A percentile compares a stretch with the other conserved stretches of the same genome.
Conservation (phyloP, 768 basidiomycete species). For the Collybiopsis confluens region DNA sequence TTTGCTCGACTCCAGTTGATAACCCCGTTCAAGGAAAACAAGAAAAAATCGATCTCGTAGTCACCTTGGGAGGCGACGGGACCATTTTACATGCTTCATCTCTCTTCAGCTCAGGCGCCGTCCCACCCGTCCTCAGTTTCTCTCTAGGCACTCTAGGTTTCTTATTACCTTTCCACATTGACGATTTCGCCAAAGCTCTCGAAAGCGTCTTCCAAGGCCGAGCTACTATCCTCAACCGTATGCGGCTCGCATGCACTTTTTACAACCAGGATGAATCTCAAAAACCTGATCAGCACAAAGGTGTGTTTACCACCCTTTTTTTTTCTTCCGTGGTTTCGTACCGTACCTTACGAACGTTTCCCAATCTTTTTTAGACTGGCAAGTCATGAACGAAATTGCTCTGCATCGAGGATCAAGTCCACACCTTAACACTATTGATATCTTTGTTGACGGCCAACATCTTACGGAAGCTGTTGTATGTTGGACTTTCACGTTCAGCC, state of each 20-base stretch:
- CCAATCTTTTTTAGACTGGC: constrained; percentile 58
- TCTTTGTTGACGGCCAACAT: constrained; percentile 91
- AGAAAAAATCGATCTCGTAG: constrained; percentile 75
- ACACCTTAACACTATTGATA: constrained; percentile 90
- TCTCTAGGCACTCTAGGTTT: constrained; percentile 94
- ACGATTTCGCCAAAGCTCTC: constrained; percentile 77
- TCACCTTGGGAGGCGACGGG: constrained; percentile 92
- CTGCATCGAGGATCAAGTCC: constrained; percentile 89
- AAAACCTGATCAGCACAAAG: constrained; percentile 55
- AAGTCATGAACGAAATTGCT: constrained; percentile 96
- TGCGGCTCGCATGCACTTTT: constrained; percentile 84
- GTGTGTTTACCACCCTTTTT: constrained; percentile 29
- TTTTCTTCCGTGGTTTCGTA: too few relatives aligned
- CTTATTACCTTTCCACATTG: constrained; percentile 81
- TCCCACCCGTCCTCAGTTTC: constrained; percentile 89
- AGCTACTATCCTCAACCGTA: constrained; percentile 79
- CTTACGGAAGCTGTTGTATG: constrained; percentile 92
- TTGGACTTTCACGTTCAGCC: constrained; percentile 17
- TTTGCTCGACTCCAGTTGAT: too few relatives aligned
- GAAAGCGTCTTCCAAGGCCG: constrained; percentile 76
- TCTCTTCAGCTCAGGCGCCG: constrained; percentile 83
- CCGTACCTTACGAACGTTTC: not conserved
- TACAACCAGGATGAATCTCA: constrained; percentile 55
- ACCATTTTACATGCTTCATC: constrained; percentile 93
- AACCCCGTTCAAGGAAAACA: constrained; percentile 42